Evolutionary conservation across 2,329 filamentous ascomycete species (phyloP).

Genomic region (Aspergillus japonicus): DNA sequence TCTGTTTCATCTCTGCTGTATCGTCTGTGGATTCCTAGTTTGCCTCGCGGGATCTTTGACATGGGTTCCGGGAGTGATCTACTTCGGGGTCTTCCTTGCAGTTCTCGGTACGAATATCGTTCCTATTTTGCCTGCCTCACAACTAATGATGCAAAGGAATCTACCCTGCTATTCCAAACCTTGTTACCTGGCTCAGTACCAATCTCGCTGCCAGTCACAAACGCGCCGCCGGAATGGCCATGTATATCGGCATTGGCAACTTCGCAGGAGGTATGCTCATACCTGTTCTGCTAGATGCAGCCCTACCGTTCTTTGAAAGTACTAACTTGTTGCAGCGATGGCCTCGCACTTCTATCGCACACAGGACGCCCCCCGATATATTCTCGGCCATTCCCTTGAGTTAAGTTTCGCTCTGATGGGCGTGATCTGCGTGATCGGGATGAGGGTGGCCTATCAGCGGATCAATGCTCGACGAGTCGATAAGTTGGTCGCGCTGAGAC

Average conservation of each 20-base stretch:
- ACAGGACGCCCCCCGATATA: conserved; percentile 50
- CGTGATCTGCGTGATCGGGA: conserved; percentile 44
- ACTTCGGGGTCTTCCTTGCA: conserved; percentile 50
- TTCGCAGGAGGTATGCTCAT: conserved; percentile 35
- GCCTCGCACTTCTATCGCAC: conserved; percentile 69
- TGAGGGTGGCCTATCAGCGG: conserved; percentile 53
- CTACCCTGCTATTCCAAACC: conserved; percentile 48
- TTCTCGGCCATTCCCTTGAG: conserved; percentile 53
- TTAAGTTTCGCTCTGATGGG: conserved; percentile 51
- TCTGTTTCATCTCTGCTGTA: conserved; percentile 52
- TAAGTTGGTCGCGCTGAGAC: conserved; percentile 19
- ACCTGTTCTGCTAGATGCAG: neutral
- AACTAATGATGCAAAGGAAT: conserved; percentile 32
- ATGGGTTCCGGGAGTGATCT: conserved; percentile 44
- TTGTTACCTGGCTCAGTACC: conserved; percentile 58
- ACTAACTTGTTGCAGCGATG: conserved; percentile 51
- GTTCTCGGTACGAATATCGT: conserved; percentile 39
- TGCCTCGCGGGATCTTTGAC: conserved; percentile 29
- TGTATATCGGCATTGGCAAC: conserved; percentile 64
- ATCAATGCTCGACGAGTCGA: conserved; percentile 59
- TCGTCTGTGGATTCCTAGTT: conserved; percentile 60
- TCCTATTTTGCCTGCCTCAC: too few species aligned
- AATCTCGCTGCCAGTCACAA: conserved; percentile 58
- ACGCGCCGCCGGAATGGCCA: conserved; percentile 61
- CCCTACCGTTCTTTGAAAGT: neutral